Evolutionary conservation across 352 stramenopile genomes (phyloP).

Genomic region (Pythium coloratum): DNA sequence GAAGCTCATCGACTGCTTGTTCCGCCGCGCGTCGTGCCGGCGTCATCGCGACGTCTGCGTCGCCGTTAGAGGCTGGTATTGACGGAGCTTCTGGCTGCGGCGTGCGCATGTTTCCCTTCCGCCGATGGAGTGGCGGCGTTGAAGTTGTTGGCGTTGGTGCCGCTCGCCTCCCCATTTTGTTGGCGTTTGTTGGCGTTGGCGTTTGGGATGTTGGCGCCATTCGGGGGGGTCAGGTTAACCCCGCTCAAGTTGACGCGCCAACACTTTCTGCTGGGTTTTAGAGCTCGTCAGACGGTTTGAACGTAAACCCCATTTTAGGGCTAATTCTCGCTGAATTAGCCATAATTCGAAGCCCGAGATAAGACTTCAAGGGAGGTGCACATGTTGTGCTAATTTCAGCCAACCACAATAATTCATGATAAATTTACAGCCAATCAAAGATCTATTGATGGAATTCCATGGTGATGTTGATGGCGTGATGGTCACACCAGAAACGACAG

Average conservation of each 20-base stretch:
- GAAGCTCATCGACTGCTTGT: conserved; percentile 13
- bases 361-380: conserved; percentile 1
- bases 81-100: conserved; percentile 2
- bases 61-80: neutral
- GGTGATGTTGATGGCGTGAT: neutral
- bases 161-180: conserved; percentile 1
- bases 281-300: neutral
- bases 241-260: conserved; percentile 3
- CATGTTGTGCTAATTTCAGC: neutral
- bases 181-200: conserved; percentile 18
- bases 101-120: conserved; percentile 3
- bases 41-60: neutral
- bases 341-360: neutral
- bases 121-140: conserved; percentile 1
- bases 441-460: neutral
- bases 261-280: neutral
- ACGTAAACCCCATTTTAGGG: neutral
- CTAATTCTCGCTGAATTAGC: neutral
- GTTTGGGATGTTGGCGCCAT: conserved; percentile 25
- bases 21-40: neutral
- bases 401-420: neutral
- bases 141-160: neutral
- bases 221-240: neutral
- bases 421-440: neutral
- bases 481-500: conserved; percentile 6